Percentiles rank a stretch among this genome's conserved stretches.
phyloP scores from a whole-genome alignment of 495 filamentous ascomycete genomes.

The Aspergillus haitiensis region DNA sequence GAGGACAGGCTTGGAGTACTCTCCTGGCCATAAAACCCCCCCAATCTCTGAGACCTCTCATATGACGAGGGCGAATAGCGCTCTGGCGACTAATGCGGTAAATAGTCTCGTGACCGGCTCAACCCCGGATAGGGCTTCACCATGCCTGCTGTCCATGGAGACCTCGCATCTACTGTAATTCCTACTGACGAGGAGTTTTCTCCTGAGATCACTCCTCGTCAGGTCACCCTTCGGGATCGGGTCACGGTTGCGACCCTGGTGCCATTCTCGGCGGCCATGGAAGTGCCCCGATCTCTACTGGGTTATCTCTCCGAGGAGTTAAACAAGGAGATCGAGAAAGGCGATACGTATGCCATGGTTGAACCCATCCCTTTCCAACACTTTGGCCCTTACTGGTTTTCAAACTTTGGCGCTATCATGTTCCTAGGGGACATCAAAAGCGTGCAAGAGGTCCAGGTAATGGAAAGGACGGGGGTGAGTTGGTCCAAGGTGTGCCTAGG shows the following conservation, averaged over 20 bases:
- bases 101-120: constrained; percentile 43
- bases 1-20: no score
- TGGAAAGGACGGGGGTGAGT: constrained; percentile 61
- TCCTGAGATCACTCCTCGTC: constrained; percentile 67
- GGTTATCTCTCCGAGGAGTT: constrained; percentile 81
- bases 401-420: constrained; percentile 93
- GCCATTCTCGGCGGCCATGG: constrained; percentile 72
- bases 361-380: constrained; percentile 70
- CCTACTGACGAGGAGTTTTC: constrained; percentile 60
- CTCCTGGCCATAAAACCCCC: not conserved
- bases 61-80: constrained; percentile 10
- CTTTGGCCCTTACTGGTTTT: constrained; percentile 92
- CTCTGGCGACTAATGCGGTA: constrained; percentile 38
- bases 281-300: constrained; percentile 74
- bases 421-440: constrained; percentile 76
- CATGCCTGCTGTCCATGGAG: constrained; percentile 89
- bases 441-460: constrained; percentile 55
- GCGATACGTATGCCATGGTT: constrained; percentile 95
- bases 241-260: constrained; percentile 88
- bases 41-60: constrained; percentile 1
- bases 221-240: constrained; percentile 86
- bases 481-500: constrained; percentile 87
- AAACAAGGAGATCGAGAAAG: constrained; percentile 92
- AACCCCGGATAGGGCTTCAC: constrained; percentile 28
- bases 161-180: constrained; percentile 56